Base-by-base conservation (phyloP, 495 filamentous ascomycete genomes). In the Stereocaulon alpinum region DNA sequence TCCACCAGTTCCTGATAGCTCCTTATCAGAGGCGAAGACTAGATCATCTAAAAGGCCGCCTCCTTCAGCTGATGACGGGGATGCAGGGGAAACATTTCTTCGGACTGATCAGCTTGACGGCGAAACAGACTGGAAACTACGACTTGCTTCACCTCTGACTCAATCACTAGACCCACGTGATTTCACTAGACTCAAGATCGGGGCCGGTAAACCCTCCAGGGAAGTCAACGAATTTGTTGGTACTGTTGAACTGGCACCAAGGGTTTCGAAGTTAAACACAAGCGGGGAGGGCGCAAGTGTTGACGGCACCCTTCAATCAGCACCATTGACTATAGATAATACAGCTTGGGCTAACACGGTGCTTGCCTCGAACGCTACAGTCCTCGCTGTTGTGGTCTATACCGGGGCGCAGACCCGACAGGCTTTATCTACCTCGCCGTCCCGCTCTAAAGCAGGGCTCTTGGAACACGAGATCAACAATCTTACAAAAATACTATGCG, bases 301-400 rank as follows among this genome's bases (percentile, higher is more conserved):
- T 34, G 58, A 56, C 11, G 40, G 24, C 17, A 27, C 41, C 12
- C 10, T 41, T n/a, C 50, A 82, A 58, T 85, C 85, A 11, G 79
- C 86, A 2, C 83, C 92, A 1, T 76, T 99, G 43, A 88, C 82
- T 3, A 96, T 97, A 61, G 94, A 99, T 72, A 96, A 97, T 67
- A 99, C 94, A 12, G 92, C 94, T 3, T 99, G 94, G 94, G 90
- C 91, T 17, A 99, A 97, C 66, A 99, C 94, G 4, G 87, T 99
- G 34, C 85, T 99, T 55, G 94, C 94, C 2, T 95, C 89, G 3
- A 93, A 91, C 68, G 90, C 86, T 1, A 86, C 83, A 6, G 91
- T 90, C 0, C 78, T 92, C 22, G 92, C 92, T 5, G 88, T 87
- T 1, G 86, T 99, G 49, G 78, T 97, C 29, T 99, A 97, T 69